Percentiles rank a stretch among this genome's conserved stretches.
Conservation (phyloP, 257 asterid species). For the Przewalskia tangutica region DNA sequence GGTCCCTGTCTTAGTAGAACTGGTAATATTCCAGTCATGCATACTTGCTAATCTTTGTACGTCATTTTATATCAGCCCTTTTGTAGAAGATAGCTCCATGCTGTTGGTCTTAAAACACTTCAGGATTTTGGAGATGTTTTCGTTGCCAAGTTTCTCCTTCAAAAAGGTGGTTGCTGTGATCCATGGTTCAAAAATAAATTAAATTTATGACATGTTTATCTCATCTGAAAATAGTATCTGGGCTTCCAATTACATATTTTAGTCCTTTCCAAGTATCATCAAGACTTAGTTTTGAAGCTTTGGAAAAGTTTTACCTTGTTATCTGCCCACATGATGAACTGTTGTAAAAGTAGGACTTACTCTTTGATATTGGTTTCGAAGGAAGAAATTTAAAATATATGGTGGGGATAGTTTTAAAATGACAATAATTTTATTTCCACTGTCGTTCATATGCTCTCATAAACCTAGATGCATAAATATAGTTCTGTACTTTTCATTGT, state of each 20-base stretch:
- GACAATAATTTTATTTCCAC: not conserved
- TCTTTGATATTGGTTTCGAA: not conserved
- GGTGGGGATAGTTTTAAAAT: not conserved
- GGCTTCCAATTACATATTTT: not conserved
- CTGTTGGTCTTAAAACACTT: conserved; percentile 50
- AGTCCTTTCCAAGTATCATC: not conserved
- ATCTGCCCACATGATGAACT: not conserved
- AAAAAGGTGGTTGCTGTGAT: conserved; percentile 35
- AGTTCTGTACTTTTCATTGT: not conserved
- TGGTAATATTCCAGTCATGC: conserved; percentile 17
- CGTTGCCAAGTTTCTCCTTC: conserved; percentile 49
- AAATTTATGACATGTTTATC: not conserved
- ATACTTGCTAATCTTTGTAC: conserved; percentile 31
- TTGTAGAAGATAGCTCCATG: conserved; percentile 50
- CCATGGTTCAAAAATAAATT: conserved; percentile 23
- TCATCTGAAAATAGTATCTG: not conserved
- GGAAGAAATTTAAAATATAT: not conserved
- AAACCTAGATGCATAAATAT: not conserved
- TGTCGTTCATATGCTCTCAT: not conserved
- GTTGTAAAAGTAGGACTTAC: not conserved
- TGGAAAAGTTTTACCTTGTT: not conserved
- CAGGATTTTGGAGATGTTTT: conserved; percentile 54
- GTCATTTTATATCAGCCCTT: conserved; percentile 40
- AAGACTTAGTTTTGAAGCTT: not conserved
- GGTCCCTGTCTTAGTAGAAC: conserved; percentile 20